Conservation (phyloP, 306 rosid species). For the Vachellia pachyceras region DNA sequence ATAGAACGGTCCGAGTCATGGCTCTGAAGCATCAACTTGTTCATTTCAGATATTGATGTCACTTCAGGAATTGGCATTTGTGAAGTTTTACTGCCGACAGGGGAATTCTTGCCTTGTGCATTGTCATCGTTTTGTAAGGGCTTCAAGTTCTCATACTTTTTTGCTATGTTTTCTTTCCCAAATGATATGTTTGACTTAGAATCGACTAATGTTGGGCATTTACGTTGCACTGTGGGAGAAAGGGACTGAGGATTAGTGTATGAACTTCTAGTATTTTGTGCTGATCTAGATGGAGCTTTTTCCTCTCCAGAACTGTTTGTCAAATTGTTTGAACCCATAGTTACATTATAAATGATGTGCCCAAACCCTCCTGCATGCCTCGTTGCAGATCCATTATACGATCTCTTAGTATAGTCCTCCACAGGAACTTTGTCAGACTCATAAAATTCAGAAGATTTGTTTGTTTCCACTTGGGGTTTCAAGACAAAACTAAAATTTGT, state of each 20-base stretch:
- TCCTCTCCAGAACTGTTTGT: constrained; percentile 32
- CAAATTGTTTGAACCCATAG: constrained; percentile 37
- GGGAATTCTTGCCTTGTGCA: constrained; percentile 33
- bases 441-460: too few species aligned
- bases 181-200: constrained; percentile 20
- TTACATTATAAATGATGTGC: constrained; percentile 35
- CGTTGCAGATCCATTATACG: constrained; percentile 35
- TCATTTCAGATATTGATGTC: constrained; percentile 73
- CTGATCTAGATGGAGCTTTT: constrained; percentile 31
- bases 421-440: constrained; percentile 42
- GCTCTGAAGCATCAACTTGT: constrained; percentile 55
- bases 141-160: constrained; percentile 45
- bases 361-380: constrained; percentile 38
- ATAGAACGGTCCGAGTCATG: constrained; percentile 51
- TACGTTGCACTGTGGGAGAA: constrained; percentile 34
- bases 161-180: constrained; percentile 26
- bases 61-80: constrained; percentile 41
- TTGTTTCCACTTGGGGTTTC: too few species aligned
- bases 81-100: constrained; percentile 40
- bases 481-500: too few species aligned
- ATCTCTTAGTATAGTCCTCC: constrained; percentile 25
- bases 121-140: constrained; percentile 38
- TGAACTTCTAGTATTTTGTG: constrained; percentile 30
- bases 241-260: constrained; percentile 25
- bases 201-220: constrained; percentile 32